Evolutionary conservation across 371 early-diverging fungal genomes (phyloP).

Genomic region (Mortierella sp.): DNA sequence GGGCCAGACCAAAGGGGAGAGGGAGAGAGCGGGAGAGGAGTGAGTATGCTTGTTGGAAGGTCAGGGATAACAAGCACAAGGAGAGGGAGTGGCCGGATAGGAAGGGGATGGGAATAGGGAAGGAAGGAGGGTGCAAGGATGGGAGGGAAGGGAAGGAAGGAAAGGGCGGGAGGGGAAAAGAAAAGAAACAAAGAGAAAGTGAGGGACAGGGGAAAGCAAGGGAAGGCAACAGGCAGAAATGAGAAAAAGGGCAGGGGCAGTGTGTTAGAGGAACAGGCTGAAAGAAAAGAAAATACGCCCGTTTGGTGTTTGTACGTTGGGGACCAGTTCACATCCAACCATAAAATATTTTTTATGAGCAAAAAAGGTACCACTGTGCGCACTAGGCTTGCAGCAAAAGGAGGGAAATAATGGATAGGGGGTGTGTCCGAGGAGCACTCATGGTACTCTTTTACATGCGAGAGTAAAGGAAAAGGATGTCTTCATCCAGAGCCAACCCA

Average conservation of each 20-base stretch:
- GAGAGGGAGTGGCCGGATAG: not conserved
- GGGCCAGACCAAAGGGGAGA: slow-evolving; percentile 6
- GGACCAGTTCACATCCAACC: not conserved
- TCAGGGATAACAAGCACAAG: not conserved
- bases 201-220: not conserved
- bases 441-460: no score
- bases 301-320: not conserved
- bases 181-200: not conserved
- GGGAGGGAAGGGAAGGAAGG: not conserved
- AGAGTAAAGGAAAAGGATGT: no score
- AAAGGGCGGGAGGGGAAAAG: not conserved
- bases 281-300: not conserved
- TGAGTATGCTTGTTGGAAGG: not conserved
- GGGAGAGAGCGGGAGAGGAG: not conserved
- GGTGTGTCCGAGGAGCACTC: not conserved
- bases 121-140: slow-evolving; percentile 6
- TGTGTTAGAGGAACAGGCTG: not conserved
- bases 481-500: no score
- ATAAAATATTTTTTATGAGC: not conserved
- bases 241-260: not conserved
- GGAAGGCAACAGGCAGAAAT: not conserved
- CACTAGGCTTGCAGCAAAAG: not conserved
- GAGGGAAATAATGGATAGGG: not conserved
- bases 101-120: not conserved
- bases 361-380: not conserved